phyloP scores from a whole-genome alignment of 306 rosid genomes.

The apple (Malus domestica) region ASM211411v1 NC_041795.1:18590501-18591000 shows the following conservation, averaged over 20 bases:
- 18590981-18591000: constrained; percentile 17
- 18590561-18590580: constrained; percentile 41
- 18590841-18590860: constrained; percentile 43
- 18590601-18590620: constrained; percentile 58
- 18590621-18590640: constrained; percentile 59
- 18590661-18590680: constrained; percentile 44
- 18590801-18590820: constrained; percentile 35
- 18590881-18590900: constrained; percentile 42
- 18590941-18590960: constrained; percentile 38
- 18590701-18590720: constrained; percentile 39
- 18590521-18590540: constrained; percentile 46
- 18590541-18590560: constrained; percentile 31
- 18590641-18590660: constrained; percentile 41
- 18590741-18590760: constrained; percentile 55
- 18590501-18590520: constrained; percentile 63
- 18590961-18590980: constrained; percentile 53
- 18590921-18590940: constrained; percentile 46
- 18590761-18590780: constrained; percentile 44
- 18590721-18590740: constrained; percentile 39
- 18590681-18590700: constrained; percentile 52
- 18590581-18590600: constrained; percentile 42
- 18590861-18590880: constrained; percentile 41
- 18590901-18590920: constrained; percentile 31
- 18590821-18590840: constrained; percentile 36
- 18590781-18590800: constrained; percentile 33